Conservation (phyloP, 2,329 filamentous ascomycete genomes). For the Curvularia eragrostidis region DNA sequence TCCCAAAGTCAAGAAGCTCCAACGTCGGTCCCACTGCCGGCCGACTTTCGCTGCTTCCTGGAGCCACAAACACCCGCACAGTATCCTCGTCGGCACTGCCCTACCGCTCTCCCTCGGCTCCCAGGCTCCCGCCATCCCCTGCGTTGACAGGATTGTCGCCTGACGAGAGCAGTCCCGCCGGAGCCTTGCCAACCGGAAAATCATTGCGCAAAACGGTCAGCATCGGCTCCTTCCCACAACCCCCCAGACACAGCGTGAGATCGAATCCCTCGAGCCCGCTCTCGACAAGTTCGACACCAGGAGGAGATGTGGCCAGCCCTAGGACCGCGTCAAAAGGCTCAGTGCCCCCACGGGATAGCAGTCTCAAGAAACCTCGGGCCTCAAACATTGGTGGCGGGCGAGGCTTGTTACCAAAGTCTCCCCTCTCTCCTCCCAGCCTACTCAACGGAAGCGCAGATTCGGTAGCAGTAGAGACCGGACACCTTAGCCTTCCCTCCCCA, state of each 20-base stretch:
- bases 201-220: constrained; percentile 86
- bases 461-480: constrained; percentile 70
- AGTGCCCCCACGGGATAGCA: constrained; percentile 42
- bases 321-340: constrained; percentile 35
- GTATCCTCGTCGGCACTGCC: constrained; percentile 45
- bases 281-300: constrained; percentile 56
- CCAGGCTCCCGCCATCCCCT: constrained; percentile 39
- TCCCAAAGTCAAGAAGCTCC: constrained; percentile 72
- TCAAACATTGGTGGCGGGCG: constrained; percentile 42
- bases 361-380: constrained; percentile 59
- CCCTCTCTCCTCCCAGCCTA: constrained; percentile 69
- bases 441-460: constrained; percentile 80
- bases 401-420: constrained; percentile 47
- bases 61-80: constrained; percentile 34
- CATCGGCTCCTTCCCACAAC: constrained; percentile 92
- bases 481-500: constrained; percentile 79
- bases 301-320: constrained; percentile 43
- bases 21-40: constrained; percentile 35
- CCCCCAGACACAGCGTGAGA: constrained; percentile 69
- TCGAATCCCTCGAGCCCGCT: constrained; percentile 60
- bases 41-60: constrained; percentile 41
- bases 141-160: constrained; percentile 58
- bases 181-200: constrained; percentile 59
- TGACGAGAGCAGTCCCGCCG: constrained; percentile 50
- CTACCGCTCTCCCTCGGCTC: constrained; percentile 27